Evolutionary conservation across 768 basidiomycete species (phyloP).

Genomic region (Leccinum ochraceum): DNA sequence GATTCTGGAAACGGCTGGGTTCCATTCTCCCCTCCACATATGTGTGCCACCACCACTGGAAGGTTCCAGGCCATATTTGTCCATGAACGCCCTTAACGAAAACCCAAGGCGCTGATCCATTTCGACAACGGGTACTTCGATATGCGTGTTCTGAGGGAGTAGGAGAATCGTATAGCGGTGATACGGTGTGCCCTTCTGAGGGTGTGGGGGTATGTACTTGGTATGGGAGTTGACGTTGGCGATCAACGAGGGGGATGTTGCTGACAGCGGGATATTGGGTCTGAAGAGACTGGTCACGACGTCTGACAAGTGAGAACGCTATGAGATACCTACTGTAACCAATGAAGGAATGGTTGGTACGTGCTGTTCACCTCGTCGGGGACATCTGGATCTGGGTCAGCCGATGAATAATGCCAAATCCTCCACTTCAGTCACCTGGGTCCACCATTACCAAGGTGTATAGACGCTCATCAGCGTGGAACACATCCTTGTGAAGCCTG

Average conservation of each 20-base stretch:
- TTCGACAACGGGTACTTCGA: slow-evolving; percentile 48
- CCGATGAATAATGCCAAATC: neutral
- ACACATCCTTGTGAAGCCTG: slow-evolving; percentile 68
- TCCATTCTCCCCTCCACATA: slow-evolving; percentile 86
- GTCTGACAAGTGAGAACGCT: neutral
- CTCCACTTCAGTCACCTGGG: slow-evolving; percentile 56
- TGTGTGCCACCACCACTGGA: slow-evolving; percentile 68
- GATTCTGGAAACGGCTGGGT: slow-evolving; percentile 60
- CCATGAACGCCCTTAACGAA: slow-evolving; percentile 63
- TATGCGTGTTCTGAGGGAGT: slow-evolving; percentile 61
- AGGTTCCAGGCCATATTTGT: slow-evolving; percentile 52
- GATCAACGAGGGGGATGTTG: slow-evolving; percentile 44
- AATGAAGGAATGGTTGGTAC: slow-evolving; percentile 79
- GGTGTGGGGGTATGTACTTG: slow-evolving; percentile 87
- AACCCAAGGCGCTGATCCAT: slow-evolving; percentile 57
- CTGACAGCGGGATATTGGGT: slow-evolving; percentile 80
- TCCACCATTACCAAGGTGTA: slow-evolving; percentile 93
- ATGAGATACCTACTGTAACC: slow-evolving; percentile 65
- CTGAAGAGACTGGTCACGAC: slow-evolving; percentile 36
- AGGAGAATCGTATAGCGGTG: slow-evolving; percentile 87
- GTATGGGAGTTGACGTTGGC: slow-evolving; percentile 56
- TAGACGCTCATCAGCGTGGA: slow-evolving; percentile 75
- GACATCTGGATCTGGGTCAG: slow-evolving; percentile 56
- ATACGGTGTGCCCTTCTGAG: slow-evolving; percentile 83
- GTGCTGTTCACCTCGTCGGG: slow-evolving; percentile 69